Evolutionary conservation across 2,329 filamentous ascomycete genomes (phyloP), one percentile per base, ranked within the genome.

Genomic region (Sporothrix globosa): DNA sequence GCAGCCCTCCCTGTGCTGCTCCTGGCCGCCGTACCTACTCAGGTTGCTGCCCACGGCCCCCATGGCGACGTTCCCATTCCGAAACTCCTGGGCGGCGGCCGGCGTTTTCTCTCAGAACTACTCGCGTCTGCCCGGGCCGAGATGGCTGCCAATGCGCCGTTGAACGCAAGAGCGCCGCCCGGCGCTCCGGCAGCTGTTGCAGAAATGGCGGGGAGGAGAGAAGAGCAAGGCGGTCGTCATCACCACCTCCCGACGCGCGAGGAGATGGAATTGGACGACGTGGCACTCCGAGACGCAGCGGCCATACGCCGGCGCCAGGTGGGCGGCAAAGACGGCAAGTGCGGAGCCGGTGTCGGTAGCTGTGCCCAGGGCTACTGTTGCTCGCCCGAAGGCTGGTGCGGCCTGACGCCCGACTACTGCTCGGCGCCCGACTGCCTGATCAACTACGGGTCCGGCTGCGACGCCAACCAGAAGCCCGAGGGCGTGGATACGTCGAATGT

Each of bases 381-480:
- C 70, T 80, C 79, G 0, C 27, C 74, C 4, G 76, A 76, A 73
- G 79, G 79, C 77, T 79, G 84, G 82, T 89, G 87, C 73, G 87
- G 87, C 66, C 82, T 77, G n/a, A 82, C 80, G 4, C 76, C 76
- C 13, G 82, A 85, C 1, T 88, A 88, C 78, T 91, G 88, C 78
- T 82, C 83, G 41, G 84, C 87, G 24, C 88, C 88, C 2, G 84
- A 88, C 68, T 91, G 88, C 75, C 83, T 87, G 76, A 86, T 89
- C 75, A 79, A 84, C 73, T 89, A 86, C 73, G 87, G 87, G n/a
- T 82, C 87, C 24, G 83, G 79, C 4, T 91, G 88, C 73, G 87
- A 90, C 73, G 87, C 84, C 68, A 89, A 90, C 74, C 76, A 79
- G 39, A 82, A 81, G 74, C 83, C 86, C 67, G 72, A 83, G 73